Percentiles rank a stretch among this genome's conserved stretches.
phyloP scores from a whole-genome alignment of 2,329 filamentous ascomycete genomes.

The Penicillium thymicola region DNA sequence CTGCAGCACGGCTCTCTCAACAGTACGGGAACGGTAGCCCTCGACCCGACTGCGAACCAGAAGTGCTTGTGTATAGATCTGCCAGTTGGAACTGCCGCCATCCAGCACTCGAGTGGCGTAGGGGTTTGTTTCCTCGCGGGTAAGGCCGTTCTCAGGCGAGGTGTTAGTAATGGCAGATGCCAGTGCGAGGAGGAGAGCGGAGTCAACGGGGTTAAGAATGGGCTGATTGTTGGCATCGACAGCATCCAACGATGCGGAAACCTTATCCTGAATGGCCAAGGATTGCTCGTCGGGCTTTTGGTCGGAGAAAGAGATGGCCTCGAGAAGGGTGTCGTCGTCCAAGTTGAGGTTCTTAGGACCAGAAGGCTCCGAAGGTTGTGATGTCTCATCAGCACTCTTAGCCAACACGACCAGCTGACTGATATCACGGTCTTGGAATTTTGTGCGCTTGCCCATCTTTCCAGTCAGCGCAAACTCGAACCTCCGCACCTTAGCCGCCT shows the following conservation, averaged over 20 bases:
- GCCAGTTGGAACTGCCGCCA: constrained; percentile 93
- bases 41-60: constrained; percentile 88
- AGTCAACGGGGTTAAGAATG: constrained; percentile 75
- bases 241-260: constrained; percentile 61
- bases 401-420: constrained; percentile 92
- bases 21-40: constrained; percentile 77
- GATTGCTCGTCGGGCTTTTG: constrained; percentile 45
- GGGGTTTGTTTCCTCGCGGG: constrained; percentile 87
- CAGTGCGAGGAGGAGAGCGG: constrained; percentile 74
- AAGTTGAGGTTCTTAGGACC: constrained; percentile 69
- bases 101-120: constrained; percentile 85
- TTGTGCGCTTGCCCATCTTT: constrained; percentile 66
- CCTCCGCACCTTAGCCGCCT: constrained; percentile 63
- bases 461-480: constrained; percentile 83
- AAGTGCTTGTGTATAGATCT: constrained; percentile 91
- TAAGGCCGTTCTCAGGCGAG: constrained; percentile 77
- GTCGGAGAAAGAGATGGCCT: constrained; percentile 76
- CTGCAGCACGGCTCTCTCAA: constrained; percentile 86
- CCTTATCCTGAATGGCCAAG: constrained; percentile 41
- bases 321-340: constrained; percentile 90
- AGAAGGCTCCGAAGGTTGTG: constrained; percentile 28
- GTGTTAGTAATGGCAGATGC: constrained; percentile 90
- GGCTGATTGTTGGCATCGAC: constrained; percentile 79
- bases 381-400: constrained; percentile 57
- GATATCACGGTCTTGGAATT: constrained; percentile 47